A percentile compares a stretch with the other conserved stretches of the same genome.
Evolutionary conservation across 768 basidiomycete genomes (phyloP).

Genomic region (Leccinum uliginosum): DNA sequence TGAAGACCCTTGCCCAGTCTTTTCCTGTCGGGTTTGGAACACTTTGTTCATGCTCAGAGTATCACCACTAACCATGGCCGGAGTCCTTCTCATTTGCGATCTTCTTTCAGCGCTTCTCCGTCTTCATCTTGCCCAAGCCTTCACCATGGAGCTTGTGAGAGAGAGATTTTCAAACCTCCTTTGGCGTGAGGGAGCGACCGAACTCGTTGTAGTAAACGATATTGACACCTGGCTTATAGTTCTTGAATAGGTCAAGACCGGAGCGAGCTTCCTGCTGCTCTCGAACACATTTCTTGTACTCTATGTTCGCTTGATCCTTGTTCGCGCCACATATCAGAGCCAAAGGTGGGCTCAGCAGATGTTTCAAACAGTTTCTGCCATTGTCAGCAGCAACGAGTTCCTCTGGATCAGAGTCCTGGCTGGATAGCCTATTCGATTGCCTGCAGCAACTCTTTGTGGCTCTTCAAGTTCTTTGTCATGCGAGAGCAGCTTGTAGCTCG

Average conservation of each 20-base stretch:
- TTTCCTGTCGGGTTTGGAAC: slow-evolving; percentile 90
- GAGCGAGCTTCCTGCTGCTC: slow-evolving; percentile 90
- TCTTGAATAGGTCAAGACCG: slow-evolving; percentile 76
- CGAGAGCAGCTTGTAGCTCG: slow-evolving; percentile 90
- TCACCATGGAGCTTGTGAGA: slow-evolving; percentile 99
- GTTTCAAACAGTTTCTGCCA: too few species aligned
- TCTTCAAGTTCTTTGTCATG: slow-evolving; percentile 78
- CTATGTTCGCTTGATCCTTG: slow-evolving; percentile 90
- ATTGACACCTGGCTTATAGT: slow-evolving; percentile 96
- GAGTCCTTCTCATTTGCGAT: slow-evolving; percentile 97
- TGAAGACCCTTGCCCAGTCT: slow-evolving; percentile 90
- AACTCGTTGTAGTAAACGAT: slow-evolving; percentile 97
- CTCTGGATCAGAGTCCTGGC: too few species aligned
- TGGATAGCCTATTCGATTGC: too few species aligned
- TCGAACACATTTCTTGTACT: slow-evolving; percentile 88
- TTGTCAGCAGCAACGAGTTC: too few species aligned
- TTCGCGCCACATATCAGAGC: too few species aligned
- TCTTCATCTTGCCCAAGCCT: slow-evolving; percentile 94
- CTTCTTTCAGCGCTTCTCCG: slow-evolving; percentile 92
- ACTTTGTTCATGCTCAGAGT: slow-evolving; percentile 93
- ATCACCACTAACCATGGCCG: slow-evolving; percentile 92
- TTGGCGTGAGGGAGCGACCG: slow-evolving; percentile 82
- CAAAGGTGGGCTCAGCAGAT: too few species aligned
- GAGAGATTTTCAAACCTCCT: slow-evolving; percentile 98
- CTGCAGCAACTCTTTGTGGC: too few species aligned